Percentiles rank a stretch among this genome's conserved stretches.
Conservation (phyloP, 2,329 filamentous ascomycete species). For the Saccharata proteae region DNA sequence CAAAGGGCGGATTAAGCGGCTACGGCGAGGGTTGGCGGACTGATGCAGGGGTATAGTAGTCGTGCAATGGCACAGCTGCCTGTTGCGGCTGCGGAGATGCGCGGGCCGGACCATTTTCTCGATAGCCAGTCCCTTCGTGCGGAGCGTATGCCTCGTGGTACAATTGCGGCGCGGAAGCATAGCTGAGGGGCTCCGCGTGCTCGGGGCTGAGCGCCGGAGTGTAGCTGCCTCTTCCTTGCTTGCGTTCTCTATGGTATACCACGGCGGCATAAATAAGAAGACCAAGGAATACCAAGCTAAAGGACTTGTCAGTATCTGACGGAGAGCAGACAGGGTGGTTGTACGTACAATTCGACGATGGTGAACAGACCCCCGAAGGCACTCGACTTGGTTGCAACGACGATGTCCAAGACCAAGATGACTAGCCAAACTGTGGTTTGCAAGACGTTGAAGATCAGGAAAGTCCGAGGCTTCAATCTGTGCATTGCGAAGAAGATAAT, state of each 20-base stretch:
- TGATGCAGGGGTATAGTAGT: too few relatives aligned
- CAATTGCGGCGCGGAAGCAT: too few relatives aligned
- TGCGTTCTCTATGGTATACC: slow-evolving; percentile 4
- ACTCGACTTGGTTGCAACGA: slow-evolving; percentile 13
- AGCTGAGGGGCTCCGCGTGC: too few relatives aligned
- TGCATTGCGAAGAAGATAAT: slow-evolving; percentile 23
- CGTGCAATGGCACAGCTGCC: too few relatives aligned
- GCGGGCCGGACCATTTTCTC: too few relatives aligned
- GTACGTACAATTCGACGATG: slow-evolving; percentile 23
- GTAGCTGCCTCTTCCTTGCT: too few relatives aligned
- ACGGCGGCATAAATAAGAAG: slow-evolving; percentile 6
- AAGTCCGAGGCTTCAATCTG: slow-evolving; percentile 19
- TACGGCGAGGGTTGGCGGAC: too few relatives aligned
- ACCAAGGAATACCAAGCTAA: slow-evolving; percentile 5
- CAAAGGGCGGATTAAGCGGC: too few relatives aligned
- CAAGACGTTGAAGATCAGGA: slow-evolving; percentile 23
- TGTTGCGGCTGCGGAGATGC: too few relatives aligned
- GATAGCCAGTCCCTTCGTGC: too few relatives aligned
- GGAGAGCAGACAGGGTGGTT: background rate
- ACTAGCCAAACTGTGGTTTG: slow-evolving; percentile 24
- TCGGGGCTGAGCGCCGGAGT: too few relatives aligned
- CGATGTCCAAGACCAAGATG: slow-evolving; percentile 20
- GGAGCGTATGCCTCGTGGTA: too few relatives aligned
- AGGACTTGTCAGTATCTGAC: background rate
- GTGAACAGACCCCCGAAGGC: slow-evolving; percentile 16